Evolutionary conservation across 441 rosid species (phyloP), one percentile per base, ranked within the genome.

Genomic region (Pelargonium exstipulatum): DNA sequence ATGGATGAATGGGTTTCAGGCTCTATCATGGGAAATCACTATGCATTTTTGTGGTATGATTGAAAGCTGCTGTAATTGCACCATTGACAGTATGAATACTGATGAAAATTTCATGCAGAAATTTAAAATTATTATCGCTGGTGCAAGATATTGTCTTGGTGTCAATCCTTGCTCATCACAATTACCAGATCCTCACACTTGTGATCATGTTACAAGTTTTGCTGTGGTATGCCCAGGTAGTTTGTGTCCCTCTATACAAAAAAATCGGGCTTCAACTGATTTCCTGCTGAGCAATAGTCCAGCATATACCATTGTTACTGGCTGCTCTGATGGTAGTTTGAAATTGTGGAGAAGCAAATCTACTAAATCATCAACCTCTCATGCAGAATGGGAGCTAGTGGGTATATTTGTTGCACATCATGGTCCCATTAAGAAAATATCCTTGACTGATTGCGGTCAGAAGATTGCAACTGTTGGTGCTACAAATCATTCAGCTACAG

Each of bases 251-350:
- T 53, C 60, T 69, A 64, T 72, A 57, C 78, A 62, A 64, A 78
- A 77, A 51, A 78, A 79, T 10, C 60, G 68, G 69, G 77, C 71
- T 67, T 70, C 67, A 48, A 72, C 78, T 13, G 73, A 74, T 75
- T 83, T 69, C 66, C 29, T 24, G 22, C 69, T 70, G 74, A 29
- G 66, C 77, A 79, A 77, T 70, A 68, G 61, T 74, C 87, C 85
- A 67, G 79, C 88, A 66, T 95, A 90, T 82, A 73, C 82, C 63
- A 81, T 95, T 89, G 99, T 91, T 68, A 92, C 96, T 1, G 99
- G 97, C 73, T 88, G 76, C 72, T 77, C 79, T 76, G 92, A 88
- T 84, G 97, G 99, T 69, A 82, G 83, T 83, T 71, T 90, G 83
- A 94, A 88, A 79, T 75, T 91, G 73, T 91, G 97, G 99, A 87